Base-by-base conservation (phyloP, 352 stramenopile species). In the Globisporangium nodosum region DNA sequence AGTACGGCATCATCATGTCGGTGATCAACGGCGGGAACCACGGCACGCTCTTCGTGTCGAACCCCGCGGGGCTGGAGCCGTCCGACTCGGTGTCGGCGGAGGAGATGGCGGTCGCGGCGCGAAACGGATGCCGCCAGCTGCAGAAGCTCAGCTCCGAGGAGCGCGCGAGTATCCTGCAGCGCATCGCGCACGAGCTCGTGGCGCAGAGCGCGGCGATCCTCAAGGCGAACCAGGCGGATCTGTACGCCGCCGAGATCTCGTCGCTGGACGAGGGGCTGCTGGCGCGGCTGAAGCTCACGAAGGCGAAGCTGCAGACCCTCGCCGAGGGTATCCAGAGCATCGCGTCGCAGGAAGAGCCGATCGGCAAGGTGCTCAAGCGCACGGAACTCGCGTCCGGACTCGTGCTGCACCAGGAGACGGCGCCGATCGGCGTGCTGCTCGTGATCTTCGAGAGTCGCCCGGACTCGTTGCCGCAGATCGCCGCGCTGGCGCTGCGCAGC, bases 391-490 rank as follows among this genome's bases (percentile, higher is more conserved):
- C 90, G 1, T 88, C 88, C 42, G 94, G 95, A 20, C 73, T 98
- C n/a, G 70, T 95, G 18, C 76, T 98, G 40, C 90, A 96, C 51
- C 89, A 98, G 60, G 93, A 97, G 56, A 98, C 95, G 5, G 85
- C 94, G 0, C 90, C 97, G 16, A 99, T 99, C 66, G 97, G 97
- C 31, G 96, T 99, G 33, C 68, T 99, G 9, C 92, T 99, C 57
- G 95, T 99, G 49, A 98, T 99, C 62, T 99, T 99, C 63, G 97
- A 99, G 74, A 98, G 89, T 57, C 78, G 97, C 16, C 97, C 97
- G 13, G 97, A 99, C 70, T 98, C 87, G 21, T 64, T 97, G 27
- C 90, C 93, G 20, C 94, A 99, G 81, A 99, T 99, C 66, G 92
- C 96, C 13, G 86, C 94, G 12, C 85, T 99, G 1, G 94, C 94